Evolutionary conservation across 768 basidiomycete genomes (phyloP), one percentile per base, ranked within the genome.

Genomic region (Amyloporia xantha): DNA sequence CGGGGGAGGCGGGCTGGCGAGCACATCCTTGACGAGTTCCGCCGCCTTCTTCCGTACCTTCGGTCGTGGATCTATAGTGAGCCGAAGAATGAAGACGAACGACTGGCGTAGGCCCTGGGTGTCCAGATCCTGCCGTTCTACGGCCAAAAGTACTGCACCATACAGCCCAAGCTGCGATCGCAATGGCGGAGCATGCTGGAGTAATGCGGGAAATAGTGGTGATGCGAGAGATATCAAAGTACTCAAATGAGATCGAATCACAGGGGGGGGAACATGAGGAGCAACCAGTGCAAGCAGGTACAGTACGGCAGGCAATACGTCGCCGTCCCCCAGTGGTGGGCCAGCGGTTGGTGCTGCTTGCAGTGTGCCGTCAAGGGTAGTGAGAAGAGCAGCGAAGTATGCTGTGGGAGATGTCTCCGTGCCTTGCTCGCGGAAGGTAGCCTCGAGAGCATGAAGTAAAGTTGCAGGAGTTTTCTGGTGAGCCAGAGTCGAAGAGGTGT

Each of bases 11-110:
- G 93, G 91, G 21, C 73, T 73, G 13, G 76, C 72, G 28, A 99
- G 71, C 3, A 92, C 74, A 56, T 89, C 86, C 58, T 76, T 78
- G 26, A 99, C 77, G 17, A 87, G 78, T 60, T 97, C 94, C 40
- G 85, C 84, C 20, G 94, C 93, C 61, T 85, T 82, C 66, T 79
- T 93, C 48, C 96, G 82, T 45, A 99, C 92, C 71, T 98, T 97
- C 17, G 96, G 96, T 44, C 96, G 73, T 3, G 84, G 77, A 68
- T 99, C 96, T 38, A 91, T 73, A 56, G 81, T 84, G 41, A 96
- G 69, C 41, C 89, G 85, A 36, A 98, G 70, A 46, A 96, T 72
- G 30, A 88, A 84, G 38, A 86, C 84, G 72, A 93, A 97, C 2
- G 84, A 75, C 63, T 94, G 89, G 33, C 88, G 82, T 41, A 89